Conservation (phyloP, 768 basidiomycete genomes). For the Dendrothele bispora region DNA sequence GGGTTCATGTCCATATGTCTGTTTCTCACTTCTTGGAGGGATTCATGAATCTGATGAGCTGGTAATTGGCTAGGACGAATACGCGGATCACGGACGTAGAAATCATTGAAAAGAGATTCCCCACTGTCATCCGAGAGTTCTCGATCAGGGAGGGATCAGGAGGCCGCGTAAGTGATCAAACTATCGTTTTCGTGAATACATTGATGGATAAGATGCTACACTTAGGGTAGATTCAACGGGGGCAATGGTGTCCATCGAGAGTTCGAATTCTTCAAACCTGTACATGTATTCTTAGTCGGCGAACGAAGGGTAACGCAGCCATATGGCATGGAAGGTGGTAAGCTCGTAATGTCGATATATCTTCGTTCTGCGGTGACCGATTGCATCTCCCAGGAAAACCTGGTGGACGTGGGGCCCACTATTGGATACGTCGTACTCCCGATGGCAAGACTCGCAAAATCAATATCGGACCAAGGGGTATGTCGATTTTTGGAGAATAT, state of each 20-base stretch:
- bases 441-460: no score
- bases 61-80: not conserved
- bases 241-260: conserved; percentile 5
- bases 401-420: no score
- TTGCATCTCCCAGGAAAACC: no score
- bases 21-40: not conserved
- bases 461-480: no score
- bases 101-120: conserved; percentile 3
- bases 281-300: not conserved
- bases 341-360: not conserved
- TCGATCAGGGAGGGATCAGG: not conserved
- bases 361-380: no score
- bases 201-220: not conserved
- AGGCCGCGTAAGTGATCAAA: not conserved
- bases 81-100: conserved; percentile 5
- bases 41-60: not conserved
- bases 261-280: not conserved
- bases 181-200: no score
- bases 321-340: conserved; percentile 5
- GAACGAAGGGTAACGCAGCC: conserved; percentile 3
- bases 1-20: conserved; percentile 3
- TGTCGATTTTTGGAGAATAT: no score
- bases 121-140: conserved; percentile 3
- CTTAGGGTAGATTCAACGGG: not conserved
- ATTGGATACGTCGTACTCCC: no score